These are phyloP conservation scores for Sphagnum fallax DNA, from an alignment of 228 moss, liverwort and hornwort species.

Conservation along the genomic window DNA sequence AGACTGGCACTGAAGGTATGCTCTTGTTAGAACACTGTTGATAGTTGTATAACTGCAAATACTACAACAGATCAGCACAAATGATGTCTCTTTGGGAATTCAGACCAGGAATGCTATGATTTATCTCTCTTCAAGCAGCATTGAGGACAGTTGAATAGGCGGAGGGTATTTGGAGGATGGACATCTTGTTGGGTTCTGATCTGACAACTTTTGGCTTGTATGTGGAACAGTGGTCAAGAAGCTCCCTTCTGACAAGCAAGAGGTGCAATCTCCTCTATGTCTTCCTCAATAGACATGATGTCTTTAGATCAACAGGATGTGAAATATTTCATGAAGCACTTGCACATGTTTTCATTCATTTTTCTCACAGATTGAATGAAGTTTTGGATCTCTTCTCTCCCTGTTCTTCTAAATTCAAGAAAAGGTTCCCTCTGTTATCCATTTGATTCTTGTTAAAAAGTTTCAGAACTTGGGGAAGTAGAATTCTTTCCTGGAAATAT, in stretches of 20 bases:
- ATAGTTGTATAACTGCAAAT: not conserved
- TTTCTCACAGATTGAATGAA: not conserved
- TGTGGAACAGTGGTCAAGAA: constrained; percentile 3
- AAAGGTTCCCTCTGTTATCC: not conserved
- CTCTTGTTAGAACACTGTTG: too few species aligned
- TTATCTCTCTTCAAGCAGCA: not conserved
- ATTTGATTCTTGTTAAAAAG: not conserved
- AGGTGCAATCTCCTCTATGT: constrained; percentile 1
- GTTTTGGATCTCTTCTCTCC: not conserved
- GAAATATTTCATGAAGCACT: too few species aligned
- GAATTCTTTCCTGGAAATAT: constrained; percentile 7
- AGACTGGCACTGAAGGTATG: constrained; percentile 19
- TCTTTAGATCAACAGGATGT: not conserved
- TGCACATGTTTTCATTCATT: too few species aligned
- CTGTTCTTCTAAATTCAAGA: not conserved
- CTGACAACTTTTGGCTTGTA: not conserved
- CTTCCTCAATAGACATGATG: not conserved
- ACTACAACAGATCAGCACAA: not conserved
- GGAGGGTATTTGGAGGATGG: not conserved
- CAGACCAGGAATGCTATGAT: not conserved
- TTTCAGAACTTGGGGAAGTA: not conserved
- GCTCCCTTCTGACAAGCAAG: constrained; percentile 7
- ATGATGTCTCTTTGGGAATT: constrained; percentile 5
- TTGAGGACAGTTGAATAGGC: not conserved
- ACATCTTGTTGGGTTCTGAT: not conserved